Evolutionary conservation across 2,329 filamentous ascomycete genomes (phyloP), one percentile per base, ranked within the genome.

Genomic region (Microcyclosporella mali): DNA sequence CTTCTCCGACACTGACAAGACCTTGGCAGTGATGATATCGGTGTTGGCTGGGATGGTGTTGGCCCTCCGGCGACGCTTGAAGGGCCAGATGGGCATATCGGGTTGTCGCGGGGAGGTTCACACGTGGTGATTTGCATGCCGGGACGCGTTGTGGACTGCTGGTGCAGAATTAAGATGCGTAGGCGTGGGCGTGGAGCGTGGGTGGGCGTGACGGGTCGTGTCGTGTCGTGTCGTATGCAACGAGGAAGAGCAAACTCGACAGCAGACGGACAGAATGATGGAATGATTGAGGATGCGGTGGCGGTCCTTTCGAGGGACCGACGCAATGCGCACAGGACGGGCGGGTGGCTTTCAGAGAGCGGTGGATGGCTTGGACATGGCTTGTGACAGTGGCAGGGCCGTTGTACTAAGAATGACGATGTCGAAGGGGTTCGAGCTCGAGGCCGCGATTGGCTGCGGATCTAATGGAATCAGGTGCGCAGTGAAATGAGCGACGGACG

Each of bases 41-140:
- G n/a, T n/a, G n/a, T n/a, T n/a, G n/a, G n/a, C n/a, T n/a, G 30
- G 37, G 37, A 16, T 17, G 25, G 46, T 34, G 18, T 35, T 50
- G 41, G 41, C 44, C 37, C 61, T 50, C 64, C 78, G 79, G 67
- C 80, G 82, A 67, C 77, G 82, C 68, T 76, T 82, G 66, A 94
- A 94, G 49, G 82, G 85, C 88, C 87, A 94, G 66, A 89, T 71
- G 63, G 82, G 79, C 85, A 90, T 90, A 57, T 55, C 61, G 60
- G 41, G 31, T 21, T 36, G 36, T 35, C 38, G 29, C 30, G 38
- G 21, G 34, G 25, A 17, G 21, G 30, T 33, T 29, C 35, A 29
- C 21, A 33, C 37, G 29, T 19, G 17, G 28, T 38, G 16, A 11
- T 33, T 41, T 34, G 45, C 48, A 50, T 50, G 28, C 48, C 47